Evolutionary conservation across 768 basidiomycete species (phyloP).

Genomic region (Erythrobasidium yunnanense): DNA sequence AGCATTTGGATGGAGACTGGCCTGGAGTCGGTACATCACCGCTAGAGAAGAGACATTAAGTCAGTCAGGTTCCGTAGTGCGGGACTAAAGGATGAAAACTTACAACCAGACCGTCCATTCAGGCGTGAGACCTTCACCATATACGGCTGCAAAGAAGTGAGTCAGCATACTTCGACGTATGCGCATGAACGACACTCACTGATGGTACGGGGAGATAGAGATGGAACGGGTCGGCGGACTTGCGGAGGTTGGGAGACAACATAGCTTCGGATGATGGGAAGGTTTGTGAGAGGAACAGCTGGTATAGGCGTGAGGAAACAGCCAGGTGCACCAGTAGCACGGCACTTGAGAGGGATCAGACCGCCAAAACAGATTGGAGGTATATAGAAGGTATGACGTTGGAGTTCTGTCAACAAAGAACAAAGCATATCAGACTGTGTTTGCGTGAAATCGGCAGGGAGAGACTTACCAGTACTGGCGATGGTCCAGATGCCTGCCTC

Average conservation of each 20-base stretch:
- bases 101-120: slow-evolving; percentile 75
- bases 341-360: neutral
- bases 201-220: no score
- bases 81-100: neutral
- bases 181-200: neutral
- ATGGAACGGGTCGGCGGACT: no score
- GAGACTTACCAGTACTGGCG: slow-evolving; percentile 65
- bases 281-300: slow-evolving; percentile 54
- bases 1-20: slow-evolving; percentile 77
- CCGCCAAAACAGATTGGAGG: slow-evolving; percentile 51
- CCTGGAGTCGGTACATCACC: slow-evolving; percentile 59
- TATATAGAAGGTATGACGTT: slow-evolving; percentile 86
- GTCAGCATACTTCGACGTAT: no score
- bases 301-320: slow-evolving; percentile 56
- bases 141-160: slow-evolving; percentile 58
- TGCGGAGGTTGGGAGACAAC: no score
- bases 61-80: neutral
- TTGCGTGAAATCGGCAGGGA: neutral
- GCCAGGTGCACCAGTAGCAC: neutral
- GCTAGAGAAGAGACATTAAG: slow-evolving; percentile 10
- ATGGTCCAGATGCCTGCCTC: slow-evolving; percentile 93
- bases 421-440: neutral
- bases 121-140: slow-evolving; percentile 80
- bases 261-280: slow-evolving; percentile 21
- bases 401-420: no score